Base-by-base conservation (phyloP, 2,329 filamentous ascomycete genomes). In the Gnomoniopsis smithogilvyi region DNA sequence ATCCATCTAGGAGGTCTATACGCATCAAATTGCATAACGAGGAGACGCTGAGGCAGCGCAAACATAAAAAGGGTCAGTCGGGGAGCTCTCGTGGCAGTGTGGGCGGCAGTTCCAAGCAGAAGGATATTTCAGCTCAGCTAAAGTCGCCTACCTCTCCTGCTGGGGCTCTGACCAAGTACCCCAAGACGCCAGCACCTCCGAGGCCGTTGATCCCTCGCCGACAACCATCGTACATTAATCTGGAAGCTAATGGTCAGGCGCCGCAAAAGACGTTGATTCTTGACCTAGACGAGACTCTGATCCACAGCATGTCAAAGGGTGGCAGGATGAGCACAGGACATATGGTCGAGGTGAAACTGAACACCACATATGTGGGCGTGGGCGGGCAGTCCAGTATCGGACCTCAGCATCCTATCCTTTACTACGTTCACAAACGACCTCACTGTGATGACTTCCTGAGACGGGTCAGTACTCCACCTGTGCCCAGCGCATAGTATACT, bases 381-480 rank as follows among this genome's bases (percentile, higher is more conserved):
- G 86, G 85, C 34, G 87, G 88, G 26, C 83, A 87, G 65, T 79
- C 85, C 21, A 82, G 80, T 22, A 77, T 91, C 26, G 91, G 90
- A 8, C 91, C 92, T 45, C 94, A 96, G 69, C 93, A 99, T 70
- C 95, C 95, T 1, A 98, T 99, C 65, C 77, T 99, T 62, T 99
- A 99, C 78, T 99, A 97, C 79, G 95, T 99, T 54, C 95, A 99
- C 77, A 98, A 99, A 76, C 88, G 95, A 64, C 95, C 95, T 38
- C 89, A 95, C 71, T 99, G 95, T 73, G 95, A 99, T 73, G 94
- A 98, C 67, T 99, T 99, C 70, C 76, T 99, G 69, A 89, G 93
- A 68, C 91, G 90, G 77, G 87, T 89, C 74, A 76, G 78, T 58
- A 50, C 30, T 30, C 24, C 11, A 36, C 22, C 17, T 21, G 7